Percentiles rank a stretch among this genome's conserved stretches.
Conservation (phyloP, 495 filamentous ascomycete genomes). For the Neurospora tetraspora region DNA sequence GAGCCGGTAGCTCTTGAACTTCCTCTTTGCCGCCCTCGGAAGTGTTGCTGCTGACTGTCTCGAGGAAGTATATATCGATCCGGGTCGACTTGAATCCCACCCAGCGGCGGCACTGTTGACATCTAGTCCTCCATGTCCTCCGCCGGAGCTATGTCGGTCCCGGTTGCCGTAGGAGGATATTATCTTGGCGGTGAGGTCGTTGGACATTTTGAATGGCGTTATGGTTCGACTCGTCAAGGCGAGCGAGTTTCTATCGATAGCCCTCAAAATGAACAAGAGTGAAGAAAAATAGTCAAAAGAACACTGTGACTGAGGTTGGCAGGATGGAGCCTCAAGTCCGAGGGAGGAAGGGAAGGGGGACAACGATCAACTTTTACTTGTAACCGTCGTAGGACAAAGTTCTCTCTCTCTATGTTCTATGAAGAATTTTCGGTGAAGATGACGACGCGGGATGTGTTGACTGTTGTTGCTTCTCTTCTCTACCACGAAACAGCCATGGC, state of each 20-base stretch:
- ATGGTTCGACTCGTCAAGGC: not conserved
- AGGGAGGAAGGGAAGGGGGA: not conserved
- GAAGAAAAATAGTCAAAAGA: not conserved
- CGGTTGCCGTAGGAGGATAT: not conserved
- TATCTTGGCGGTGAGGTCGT: not conserved
- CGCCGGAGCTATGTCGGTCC: not conserved
- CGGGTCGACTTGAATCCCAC: not conserved
- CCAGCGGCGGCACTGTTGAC: not conserved
- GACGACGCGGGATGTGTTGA: not conserved
- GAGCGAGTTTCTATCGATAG: not conserved
- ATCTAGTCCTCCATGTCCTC: not conserved
- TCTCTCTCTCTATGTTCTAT: not conserved
- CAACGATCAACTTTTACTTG: not conserved
- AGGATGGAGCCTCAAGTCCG: not conserved
- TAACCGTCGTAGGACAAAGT: not conserved
- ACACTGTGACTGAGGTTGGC: not conserved
- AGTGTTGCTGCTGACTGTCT: conserved; percentile 1
- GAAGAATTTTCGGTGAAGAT: not conserved
- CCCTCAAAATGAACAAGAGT: not conserved
- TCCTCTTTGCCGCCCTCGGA: conserved; percentile 4
- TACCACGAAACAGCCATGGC: not conserved
- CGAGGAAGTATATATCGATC: conserved; percentile 1
- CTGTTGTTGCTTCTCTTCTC: not conserved
- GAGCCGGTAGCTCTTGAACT: conserved; percentile 27
- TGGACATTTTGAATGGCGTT: not conserved